Base-by-base conservation (phyloP, 805 yeast species). In the Starmerella etchellsii region DNA sequence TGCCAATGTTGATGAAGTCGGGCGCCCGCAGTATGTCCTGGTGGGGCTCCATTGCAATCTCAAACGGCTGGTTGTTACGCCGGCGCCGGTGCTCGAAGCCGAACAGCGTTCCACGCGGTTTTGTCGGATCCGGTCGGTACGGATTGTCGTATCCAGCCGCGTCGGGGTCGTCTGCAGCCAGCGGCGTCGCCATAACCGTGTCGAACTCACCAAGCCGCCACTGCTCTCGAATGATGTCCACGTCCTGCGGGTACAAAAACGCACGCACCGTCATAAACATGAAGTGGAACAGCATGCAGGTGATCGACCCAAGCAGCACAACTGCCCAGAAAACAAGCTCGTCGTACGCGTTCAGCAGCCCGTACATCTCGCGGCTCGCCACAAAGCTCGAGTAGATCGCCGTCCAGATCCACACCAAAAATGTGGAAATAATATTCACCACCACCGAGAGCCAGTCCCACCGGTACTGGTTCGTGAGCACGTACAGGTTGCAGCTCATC, bases 381-480 rank as follows among this genome's bases (percentile, higher is more conserved):
- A 59, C 46, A 29, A 70, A 57, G 4, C 74, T 59, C 22, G 83
- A 71, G 79, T 87, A 81, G n/a, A 76, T 71, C n/a, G 85, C 87
- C 3, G 82, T 69, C 93, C 93, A 81, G 57, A 76, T 70, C 54
- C 69, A 79, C 20, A 81, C 67, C 35, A 79, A 49, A 49, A 80
- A 56, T 36, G 69, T 66, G 10, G 85, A 77, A 34, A 82, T 54
- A 1, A 68, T 62, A 44, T 66, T 63, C 46, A 79, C 67, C 22
- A 75, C 53, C 24, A 69, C 40, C 18, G 81, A 68, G 23, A 81
- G 55, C 78, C 80, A 75, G 60, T 81, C 93, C 93, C 93, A 82
- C 49, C 87, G 62, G 46, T 69, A 69, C 61, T 79, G 88, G 53
- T 76, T 79, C 47, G 77, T 57, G 51, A 81, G 53, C 21, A 82